Evolutionary conservation across 306 rosid genomes (phyloP).

Genomic region (Quillaja saponaria): DNA sequence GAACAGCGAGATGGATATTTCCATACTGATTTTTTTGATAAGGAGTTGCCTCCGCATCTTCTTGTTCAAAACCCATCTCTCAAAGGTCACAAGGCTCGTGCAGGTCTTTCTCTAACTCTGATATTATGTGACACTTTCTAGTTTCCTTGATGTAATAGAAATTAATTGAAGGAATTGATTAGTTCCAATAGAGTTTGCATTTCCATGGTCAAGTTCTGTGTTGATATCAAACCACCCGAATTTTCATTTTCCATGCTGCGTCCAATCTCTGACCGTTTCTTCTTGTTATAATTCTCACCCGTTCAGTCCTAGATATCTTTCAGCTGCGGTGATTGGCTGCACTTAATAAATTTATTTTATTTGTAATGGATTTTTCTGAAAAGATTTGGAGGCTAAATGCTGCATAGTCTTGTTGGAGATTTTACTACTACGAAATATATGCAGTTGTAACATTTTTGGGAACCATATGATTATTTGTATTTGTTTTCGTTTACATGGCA

Average conservation of each 20-base stretch:
- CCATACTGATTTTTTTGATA: conserved; percentile 56
- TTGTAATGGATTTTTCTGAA: too few species aligned
- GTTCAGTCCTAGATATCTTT: too few species aligned
- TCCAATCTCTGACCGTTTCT: too few species aligned
- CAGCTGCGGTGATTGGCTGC: too few species aligned
- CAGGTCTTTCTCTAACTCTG: conserved; percentile 43
- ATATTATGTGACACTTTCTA: not conserved
- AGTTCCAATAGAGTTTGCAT: not conserved
- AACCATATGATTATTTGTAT: not conserved
- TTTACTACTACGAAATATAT: not conserved
- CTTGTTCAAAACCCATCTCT: conserved; percentile 79
- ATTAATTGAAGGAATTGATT: not conserved
- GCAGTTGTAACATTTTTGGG: not conserved
- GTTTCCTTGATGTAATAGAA: too few species aligned
- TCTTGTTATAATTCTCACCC: too few species aligned
- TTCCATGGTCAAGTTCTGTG: not conserved
- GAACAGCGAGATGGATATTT: conserved; percentile 79
- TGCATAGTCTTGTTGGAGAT: too few species aligned
- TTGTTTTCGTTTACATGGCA: conserved; percentile 29
- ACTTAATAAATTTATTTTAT: too few species aligned
- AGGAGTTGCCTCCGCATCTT: conserved; percentile 64
- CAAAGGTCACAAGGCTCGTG: conserved; percentile 66
- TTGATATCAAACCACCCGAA: not conserved
- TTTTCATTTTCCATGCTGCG: too few species aligned
- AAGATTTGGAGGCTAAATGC: too few species aligned